A percentile compares a stretch with the other conserved stretches of the same genome.
phyloP scores from a whole-genome alignment of 2,329 filamentous ascomycete genomes.

The Colletotrichum endophyticum region DNA sequence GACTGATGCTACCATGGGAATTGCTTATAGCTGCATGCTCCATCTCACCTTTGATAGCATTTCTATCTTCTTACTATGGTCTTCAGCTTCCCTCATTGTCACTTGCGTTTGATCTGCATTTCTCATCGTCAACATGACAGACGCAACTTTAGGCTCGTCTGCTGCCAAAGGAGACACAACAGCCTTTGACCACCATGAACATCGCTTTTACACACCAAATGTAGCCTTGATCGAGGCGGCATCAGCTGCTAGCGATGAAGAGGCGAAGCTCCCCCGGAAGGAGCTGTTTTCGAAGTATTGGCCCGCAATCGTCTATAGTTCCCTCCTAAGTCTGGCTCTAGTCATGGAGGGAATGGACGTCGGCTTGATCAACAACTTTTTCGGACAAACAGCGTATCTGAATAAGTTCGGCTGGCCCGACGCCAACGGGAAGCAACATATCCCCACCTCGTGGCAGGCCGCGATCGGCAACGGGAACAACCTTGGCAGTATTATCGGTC shows the following conservation, averaged over 20 bases:
- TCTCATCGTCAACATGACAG: background rate
- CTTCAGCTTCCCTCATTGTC: background rate
- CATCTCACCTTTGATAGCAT: background rate
- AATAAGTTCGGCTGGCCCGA: slow-evolving; percentile 37
- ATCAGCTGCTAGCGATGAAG: slow-evolving; percentile 31
- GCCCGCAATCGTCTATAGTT: slow-evolving; percentile 31
- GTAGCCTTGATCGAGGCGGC: slow-evolving; percentile 37
- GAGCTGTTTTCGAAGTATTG: slow-evolving; percentile 34
- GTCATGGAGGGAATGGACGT: slow-evolving; percentile 41
- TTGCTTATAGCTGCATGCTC: background rate
- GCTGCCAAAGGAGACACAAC: background rate
- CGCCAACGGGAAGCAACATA: slow-evolving; percentile 39
- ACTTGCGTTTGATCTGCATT: background rate
- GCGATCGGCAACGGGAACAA: slow-evolving; percentile 43
- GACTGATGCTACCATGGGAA: background rate
- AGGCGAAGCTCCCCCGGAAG: slow-evolving; percentile 30
- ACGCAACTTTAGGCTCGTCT: background rate
- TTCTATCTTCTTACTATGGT: background rate
- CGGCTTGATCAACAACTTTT: slow-evolving; percentile 43
- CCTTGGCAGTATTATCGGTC: slow-evolving; percentile 46
- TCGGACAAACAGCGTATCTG: slow-evolving; percentile 33
- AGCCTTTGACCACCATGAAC: slow-evolving; percentile 26
- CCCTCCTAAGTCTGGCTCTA: slow-evolving; percentile 32
- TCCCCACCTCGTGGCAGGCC: slow-evolving; percentile 49
- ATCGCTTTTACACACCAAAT: slow-evolving; percentile 26